Conservation (phyloP, 2,329 filamentous ascomycete species). For the Alternaria brassicae region DNA sequence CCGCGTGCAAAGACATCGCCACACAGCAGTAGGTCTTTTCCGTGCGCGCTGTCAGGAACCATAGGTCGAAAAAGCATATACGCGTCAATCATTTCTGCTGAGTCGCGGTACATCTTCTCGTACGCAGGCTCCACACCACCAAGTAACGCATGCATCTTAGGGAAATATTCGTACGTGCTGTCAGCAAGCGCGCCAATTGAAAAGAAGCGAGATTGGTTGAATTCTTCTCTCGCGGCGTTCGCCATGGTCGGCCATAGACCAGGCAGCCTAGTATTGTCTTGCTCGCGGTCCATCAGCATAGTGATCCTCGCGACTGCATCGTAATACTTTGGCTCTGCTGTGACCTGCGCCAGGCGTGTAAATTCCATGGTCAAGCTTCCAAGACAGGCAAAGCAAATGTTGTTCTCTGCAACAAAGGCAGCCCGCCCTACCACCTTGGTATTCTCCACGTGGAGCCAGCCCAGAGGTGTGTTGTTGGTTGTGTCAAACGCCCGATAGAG, state of each 20-base stretch:
- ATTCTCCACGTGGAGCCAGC: slow-evolving; percentile 51
- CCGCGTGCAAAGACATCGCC: slow-evolving; percentile 44
- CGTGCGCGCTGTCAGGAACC: slow-evolving; percentile 35
- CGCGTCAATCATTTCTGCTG: slow-evolving; percentile 53
- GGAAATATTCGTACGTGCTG: slow-evolving; percentile 49
- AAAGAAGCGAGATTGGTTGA: slow-evolving; percentile 39
- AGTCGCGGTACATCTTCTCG: slow-evolving; percentile 63
- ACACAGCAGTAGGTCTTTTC: slow-evolving; percentile 40
- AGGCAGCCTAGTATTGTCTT: slow-evolving; percentile 43
- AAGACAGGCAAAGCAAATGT: slow-evolving; percentile 56
- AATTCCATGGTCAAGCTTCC: slow-evolving; percentile 55
- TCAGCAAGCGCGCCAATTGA: slow-evolving; percentile 50
- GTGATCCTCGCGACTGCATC: slow-evolving; percentile 47
- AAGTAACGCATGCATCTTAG: slow-evolving; percentile 45
- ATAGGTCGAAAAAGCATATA: slow-evolving; percentile 59
- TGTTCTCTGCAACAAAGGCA: slow-evolving; percentile 47
- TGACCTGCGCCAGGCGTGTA: slow-evolving; percentile 48
- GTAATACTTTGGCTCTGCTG: slow-evolving; percentile 46
- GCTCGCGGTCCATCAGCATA: slow-evolving; percentile 38
- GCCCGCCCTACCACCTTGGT: slow-evolving; percentile 36
- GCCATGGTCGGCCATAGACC: slow-evolving; percentile 51
- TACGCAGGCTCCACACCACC: slow-evolving; percentile 56
- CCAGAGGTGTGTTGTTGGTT: slow-evolving; percentile 53
- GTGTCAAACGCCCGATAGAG: slow-evolving; percentile 59
- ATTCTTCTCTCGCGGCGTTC: slow-evolving; percentile 43